Evolutionary conservation across 2,329 filamentous ascomycete species (phyloP), one percentile per base, ranked within the genome.

Genomic region (Aureobasidium pullulans): DNA sequence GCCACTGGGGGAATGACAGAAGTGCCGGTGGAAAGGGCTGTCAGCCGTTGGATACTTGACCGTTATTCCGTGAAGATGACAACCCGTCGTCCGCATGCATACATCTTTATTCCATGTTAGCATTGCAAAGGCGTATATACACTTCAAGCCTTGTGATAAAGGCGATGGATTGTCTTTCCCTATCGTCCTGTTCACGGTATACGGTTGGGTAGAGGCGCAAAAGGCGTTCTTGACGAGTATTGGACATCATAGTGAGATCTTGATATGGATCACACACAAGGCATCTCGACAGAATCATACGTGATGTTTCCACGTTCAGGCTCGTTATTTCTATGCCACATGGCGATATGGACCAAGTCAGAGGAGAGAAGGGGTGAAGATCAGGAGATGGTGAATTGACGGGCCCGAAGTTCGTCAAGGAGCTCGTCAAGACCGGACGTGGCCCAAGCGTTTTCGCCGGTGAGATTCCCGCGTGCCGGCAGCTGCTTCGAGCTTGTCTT

Each of bases 1-100:
- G 29, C 16, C 36, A 16, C 6, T 43, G 39, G n/a, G 34, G 34
- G 13, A 8, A 53, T 53, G 49, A 53, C 49, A 42, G 49, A 53
- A 42, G 53, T 57, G 42, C 37, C 53, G 53, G 53, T 37, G 37
- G 32, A 29, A 44, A 56, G 28, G 52, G 40, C 52, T 47, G 42
- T 16, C 28, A n/a, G 53, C 53, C 53, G 53, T 57, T 57, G 42
- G 42, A 57, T 57, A 57, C 29, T 47, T 10, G 19, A n/a, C 42
- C 29, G 53, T 47, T 47, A 9, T 31, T 10, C 19, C 19, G 31
- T 47, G 39, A 19, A 31, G 53, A 34, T 28, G 42, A 31, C 16
- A 57, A 46, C 53, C 23, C 16, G 23, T 47, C 39, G 42, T 47
- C 42, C 42, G n/a, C 32, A 56, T 34, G 31, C 31, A 40, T 44